Base-by-base conservation (phyloP, 2,329 filamentous ascomycete species). In the Epichloe elymi region DNA sequence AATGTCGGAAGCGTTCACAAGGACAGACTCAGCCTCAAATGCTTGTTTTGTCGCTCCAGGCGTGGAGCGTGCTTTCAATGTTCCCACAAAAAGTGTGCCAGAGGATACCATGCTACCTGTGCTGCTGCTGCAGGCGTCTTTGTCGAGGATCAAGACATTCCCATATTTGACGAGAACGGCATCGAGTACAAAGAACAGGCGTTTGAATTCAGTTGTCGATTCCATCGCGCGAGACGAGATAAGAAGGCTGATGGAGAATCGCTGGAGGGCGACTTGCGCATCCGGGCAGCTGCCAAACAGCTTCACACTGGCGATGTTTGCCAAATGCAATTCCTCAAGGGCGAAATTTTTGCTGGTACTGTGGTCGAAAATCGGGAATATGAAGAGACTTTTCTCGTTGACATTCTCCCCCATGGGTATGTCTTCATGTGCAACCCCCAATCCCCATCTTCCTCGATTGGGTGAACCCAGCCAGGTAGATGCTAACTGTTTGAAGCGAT, bases 31-130 rank as follows among this genome's bases (percentile, higher is more conserved):
- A 89, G 94, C 26, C 82, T 97, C 58, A 95, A 95, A 67, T 98
- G 93, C 66, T 82, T 95, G 55, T 95, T 88, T 69, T 98, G 93
- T 64, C 87, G 90, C 36, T 94, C 89, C 35, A 94, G 93, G 67
- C 86, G 86, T 52, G 93, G 93, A n/a, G 88, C 88, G 15, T 96
- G 91, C 69, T 94, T 98, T 70, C 91, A 97, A 66, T 98, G 93
- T 68, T 94, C 88, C 1, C 85, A 88, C 59, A 91, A 90, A 72
- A 97, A 95, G 65, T 98, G 93, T 61, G 85, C 88, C 4, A 78
- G 93, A 56, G 85, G 91, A 8, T 98, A 96, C 67, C 93, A 98
- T 65, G 87, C 91, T 15, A 97, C 90, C 1, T 98, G 93, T 64
- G 93, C 93, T 3, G 85, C 89, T 7, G 83, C 91, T 20, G 91